Evolutionary conservation across 2,329 filamentous ascomycete genomes (phyloP).

Genomic region (Helicocarpus griseus): DNA sequence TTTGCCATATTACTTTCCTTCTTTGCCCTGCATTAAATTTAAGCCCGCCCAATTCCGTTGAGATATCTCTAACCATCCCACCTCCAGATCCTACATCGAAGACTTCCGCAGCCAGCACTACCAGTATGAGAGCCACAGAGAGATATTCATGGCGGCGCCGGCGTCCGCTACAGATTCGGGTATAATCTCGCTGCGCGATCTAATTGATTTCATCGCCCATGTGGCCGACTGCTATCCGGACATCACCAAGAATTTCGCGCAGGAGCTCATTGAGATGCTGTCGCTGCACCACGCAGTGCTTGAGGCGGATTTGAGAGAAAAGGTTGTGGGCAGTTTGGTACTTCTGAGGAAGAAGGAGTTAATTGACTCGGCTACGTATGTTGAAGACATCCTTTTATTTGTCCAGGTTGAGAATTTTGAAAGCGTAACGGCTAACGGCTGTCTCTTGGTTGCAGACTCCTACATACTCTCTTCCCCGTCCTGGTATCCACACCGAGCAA

Average conservation of each 20-base stretch:
- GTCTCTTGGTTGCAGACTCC: constrained; percentile 37
- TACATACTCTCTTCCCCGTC: constrained; percentile 91
- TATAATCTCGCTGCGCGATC: constrained; percentile 74
- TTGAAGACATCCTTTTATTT: background rate
- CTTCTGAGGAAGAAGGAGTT: constrained; percentile 84
- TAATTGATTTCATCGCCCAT: constrained; percentile 89
- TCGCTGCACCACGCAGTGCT: constrained; percentile 72
- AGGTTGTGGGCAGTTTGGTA: constrained; percentile 84
- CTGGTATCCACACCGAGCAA: constrained; percentile 89
- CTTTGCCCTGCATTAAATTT: background rate
- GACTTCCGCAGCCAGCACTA: constrained; percentile 82
- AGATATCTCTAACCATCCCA: background rate
- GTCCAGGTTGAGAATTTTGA: background rate
- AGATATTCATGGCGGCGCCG: constrained; percentile 82
- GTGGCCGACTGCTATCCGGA: constrained; percentile 87
- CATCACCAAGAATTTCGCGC: constrained; percentile 65
- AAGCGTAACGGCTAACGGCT: constrained; percentile 2
- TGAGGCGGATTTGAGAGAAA: constrained; percentile 79
- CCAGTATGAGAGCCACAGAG: constrained; percentile 83
- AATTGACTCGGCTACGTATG: constrained; percentile 64
- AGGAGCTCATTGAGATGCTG: constrained; percentile 72
- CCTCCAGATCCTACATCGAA: constrained; percentile 66
- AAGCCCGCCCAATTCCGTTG: background rate
- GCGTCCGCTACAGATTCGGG: constrained; percentile 66
- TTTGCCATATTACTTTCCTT: constrained; percentile 7